These are phyloP conservation scores for Fusarium austroafricanum DNA, from an alignment of 2,329 filamentous ascomycete species.

Conservation along the genomic window DNA sequence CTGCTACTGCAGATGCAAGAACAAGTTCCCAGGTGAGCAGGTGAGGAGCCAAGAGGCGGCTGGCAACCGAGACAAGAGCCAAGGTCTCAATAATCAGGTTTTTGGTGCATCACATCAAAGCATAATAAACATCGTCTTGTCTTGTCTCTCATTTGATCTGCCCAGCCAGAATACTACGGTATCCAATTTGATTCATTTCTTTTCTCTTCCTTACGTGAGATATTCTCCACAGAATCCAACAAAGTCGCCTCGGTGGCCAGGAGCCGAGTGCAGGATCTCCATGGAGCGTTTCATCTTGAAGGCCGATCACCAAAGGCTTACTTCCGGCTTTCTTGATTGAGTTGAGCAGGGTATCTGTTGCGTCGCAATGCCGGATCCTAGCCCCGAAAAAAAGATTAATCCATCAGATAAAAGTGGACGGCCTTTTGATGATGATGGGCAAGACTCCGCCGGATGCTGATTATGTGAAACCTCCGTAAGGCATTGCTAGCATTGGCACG, in stretches of 20 bases:
- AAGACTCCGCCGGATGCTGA: conserved; percentile 16
- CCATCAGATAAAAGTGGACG: conserved; percentile 7
- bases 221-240: conserved; percentile 15
- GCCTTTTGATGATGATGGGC: conserved; percentile 29
- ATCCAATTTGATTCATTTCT: not conserved
- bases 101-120: not conserved
- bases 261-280: not conserved
- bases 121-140: not conserved
- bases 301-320: conserved; percentile 6
- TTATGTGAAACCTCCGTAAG: conserved; percentile 31
- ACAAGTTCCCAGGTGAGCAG: not conserved
- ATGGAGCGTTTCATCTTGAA: conserved; percentile 21
- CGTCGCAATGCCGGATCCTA: conserved; percentile 13
- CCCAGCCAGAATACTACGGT: not conserved
- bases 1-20: not conserved
- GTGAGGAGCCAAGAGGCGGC: conserved; percentile 4
- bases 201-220: conserved; percentile 1
- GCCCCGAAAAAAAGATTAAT: conserved; percentile 15
- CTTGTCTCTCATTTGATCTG: not conserved
- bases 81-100: conserved; percentile 21
- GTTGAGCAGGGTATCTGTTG: conserved; percentile 4
- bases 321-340: conserved; percentile 6
- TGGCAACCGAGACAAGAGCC: conserved; percentile 12
- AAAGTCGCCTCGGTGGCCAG: conserved; percentile 17
- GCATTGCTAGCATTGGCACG: not conserved